These are phyloP conservation scores for Eucalyptus brandiana DNA, from an alignment of 345 rosid genomes.

Conservation along the genomic window DNA sequence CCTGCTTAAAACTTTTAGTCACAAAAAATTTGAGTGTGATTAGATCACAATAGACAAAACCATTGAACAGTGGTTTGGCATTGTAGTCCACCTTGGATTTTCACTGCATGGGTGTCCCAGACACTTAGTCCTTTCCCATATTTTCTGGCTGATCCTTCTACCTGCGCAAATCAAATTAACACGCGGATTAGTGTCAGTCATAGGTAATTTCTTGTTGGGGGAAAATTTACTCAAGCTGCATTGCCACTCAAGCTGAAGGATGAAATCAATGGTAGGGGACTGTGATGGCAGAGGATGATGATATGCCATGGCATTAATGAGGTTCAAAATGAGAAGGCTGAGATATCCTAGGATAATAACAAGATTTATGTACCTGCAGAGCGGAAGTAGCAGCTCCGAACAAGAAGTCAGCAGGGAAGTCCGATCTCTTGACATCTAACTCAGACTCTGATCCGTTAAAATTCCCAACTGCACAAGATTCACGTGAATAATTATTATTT, in stretches of 20 bases:
- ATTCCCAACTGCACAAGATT: background rate
- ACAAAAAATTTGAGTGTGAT: background rate
- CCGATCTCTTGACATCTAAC: conserved; percentile 2
- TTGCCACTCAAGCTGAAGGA: background rate
- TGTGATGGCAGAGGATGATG: background rate
- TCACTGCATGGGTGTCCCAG: background rate
- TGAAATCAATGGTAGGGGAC: background rate
- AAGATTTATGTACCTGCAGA: background rate
- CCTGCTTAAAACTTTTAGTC: conserved; percentile 12
- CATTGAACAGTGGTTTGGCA: background rate
- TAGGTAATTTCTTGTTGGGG: background rate
- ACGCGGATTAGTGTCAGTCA: background rate
- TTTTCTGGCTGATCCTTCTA: background rate
- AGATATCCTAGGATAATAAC: background rate
- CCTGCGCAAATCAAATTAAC: background rate
- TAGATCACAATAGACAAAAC: background rate
- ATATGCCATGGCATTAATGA: background rate
- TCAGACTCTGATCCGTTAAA: background rate
- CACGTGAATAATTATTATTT: background rate
- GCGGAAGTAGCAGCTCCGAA: background rate
- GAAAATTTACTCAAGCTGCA: background rate
- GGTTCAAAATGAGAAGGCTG: background rate
- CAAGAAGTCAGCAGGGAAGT: background rate
- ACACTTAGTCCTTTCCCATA: background rate
- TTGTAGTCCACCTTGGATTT: background rate